Base-by-base conservation (phyloP, 176 grass and related monocot genomes). In the Phragmites australis region DNA sequence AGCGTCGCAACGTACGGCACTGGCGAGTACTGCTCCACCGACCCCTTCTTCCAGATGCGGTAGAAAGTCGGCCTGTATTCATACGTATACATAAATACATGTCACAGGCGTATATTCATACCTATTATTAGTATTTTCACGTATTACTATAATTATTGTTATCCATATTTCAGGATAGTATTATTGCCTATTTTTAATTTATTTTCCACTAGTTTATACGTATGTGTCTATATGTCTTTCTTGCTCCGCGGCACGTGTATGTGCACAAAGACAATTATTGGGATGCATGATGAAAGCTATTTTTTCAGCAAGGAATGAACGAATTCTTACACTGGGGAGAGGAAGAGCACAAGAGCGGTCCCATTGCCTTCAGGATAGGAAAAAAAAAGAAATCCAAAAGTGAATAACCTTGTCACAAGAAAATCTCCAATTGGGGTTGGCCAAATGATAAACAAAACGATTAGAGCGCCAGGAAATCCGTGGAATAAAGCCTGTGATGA, bases 21-120 rank as follows among this genome's bases (percentile, higher is more conserved):
- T 54, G 92, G 50, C 49, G 96, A 94, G 92, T 93, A 98, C 82
- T 93, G 90, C 85, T 99, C 96, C 74, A 99, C 96, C 10, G 90
- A 86, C 6, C 85, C 16, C 70, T 86, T 95, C 81, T 99, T 99
- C 83, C 96, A 93, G 84, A 99, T 99, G 22, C 65, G 52, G 16
- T 34, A 12, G 77, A 99, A 99, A 7, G 96, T 99, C 43, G 96
- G 92, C 90, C 96, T 98, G 88, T 17, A 1, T 26, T 5, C 3
- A 1, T 17, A 21, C 37, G 32, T 29, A 58, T 27, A 17, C 18
- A 54, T 3, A 2, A 22, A 22, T 39, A 27, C 13, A 52, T 6
- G 9, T 37, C 29, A 23, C 8, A 52, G 3, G 15, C 5, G 34
- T 37, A 37, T 37, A 37, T 2, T 37, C 34, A 5, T 37, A 37